Conservation (phyloP, 2,329 filamentous ascomycete species). For the Epichloe gansuensis region DNA sequence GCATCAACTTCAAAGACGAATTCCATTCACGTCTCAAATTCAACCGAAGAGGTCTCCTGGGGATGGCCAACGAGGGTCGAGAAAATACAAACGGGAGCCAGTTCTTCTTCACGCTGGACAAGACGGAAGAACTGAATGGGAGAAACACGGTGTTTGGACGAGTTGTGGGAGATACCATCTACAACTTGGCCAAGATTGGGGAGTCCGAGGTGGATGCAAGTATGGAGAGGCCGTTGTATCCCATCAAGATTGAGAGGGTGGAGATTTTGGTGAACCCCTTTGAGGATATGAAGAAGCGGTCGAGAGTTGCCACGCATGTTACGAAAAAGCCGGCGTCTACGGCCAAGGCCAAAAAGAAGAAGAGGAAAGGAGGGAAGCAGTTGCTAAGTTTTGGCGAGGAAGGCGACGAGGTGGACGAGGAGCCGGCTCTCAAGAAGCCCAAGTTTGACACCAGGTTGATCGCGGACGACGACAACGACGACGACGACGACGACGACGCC, state of each 20-base stretch:
- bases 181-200: conserved; percentile 87
- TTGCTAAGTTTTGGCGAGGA: conserved; percentile 67
- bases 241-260: conserved; percentile 60
- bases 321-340: conserved; percentile 23
- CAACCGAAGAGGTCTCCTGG: conserved; percentile 77
- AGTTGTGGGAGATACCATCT: conserved; percentile 87
- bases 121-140: conserved; percentile 70
- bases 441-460: conserved; percentile 71
- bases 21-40: conserved; percentile 87
- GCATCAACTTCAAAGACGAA: conserved; percentile 64
- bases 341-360: conserved; percentile 47
- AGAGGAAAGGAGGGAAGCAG: conserved; percentile 63
- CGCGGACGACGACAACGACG: conserved; percentile 38
- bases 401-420: conserved; percentile 37
- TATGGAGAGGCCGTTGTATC: conserved; percentile 73
- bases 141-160: conserved; percentile 92
- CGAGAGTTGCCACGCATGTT: conserved; percentile 39
- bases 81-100: conserved; percentile 82
- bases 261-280: conserved; percentile 76
- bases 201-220: conserved; percentile 71
- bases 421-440: conserved; percentile 55
- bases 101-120: conserved; percentile 89
- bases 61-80: conserved; percentile 84
- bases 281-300: conserved; percentile 62
- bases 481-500: conserved; percentile 28